Evolutionary conservation across 805 yeast genomes (phyloP), one percentile per base, ranked within the genome.

Genomic region (Candida glaebosa): DNA sequence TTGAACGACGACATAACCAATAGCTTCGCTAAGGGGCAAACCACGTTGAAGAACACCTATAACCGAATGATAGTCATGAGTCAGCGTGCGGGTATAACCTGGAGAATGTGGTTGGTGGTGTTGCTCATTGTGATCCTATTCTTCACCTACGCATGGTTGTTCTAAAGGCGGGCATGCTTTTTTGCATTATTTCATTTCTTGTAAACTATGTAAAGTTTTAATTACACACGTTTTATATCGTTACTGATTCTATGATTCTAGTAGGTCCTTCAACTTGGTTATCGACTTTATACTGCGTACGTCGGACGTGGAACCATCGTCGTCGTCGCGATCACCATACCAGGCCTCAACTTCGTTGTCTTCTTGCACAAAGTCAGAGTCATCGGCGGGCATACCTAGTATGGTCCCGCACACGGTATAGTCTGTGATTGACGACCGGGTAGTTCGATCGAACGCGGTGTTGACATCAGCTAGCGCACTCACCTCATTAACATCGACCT

Each of bases 31-130:
- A 52, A 55, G 40, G 74, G 74, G 9, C 60, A 57, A 41, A 53
- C 67, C 31, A 57, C 71, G 9, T 61, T 70, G 49, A 68, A 67
- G 43, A 63, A 65, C 47, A 70, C 76, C 1, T 70, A 59, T 48
- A 68, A 65, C 50, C 54, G 58, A 42, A 70, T 70, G 76, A 60
- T 70, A 37, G 53, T 63, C 20, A 69, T 70, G 76, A 68, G 74
- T 54, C 61, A 67, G 54, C 51, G 68, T 31, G 75, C 75, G 10
- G 76, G 76, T 2, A 67, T 70, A 35, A 57, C 66, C 34, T 70
- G 74, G 69, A 55, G 60, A 39, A 65, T 67, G 71, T 70, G 76
- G 76, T 52, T 68, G 32, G 48, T 51, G 24, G 72, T 70, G 44
- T 69, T 70, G 49, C 37, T 48, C 26, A 33, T 65, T 16, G 69